Evolutionary conservation across 768 basidiomycete species (phyloP).

Genomic region (Terana coerulea): DNA sequence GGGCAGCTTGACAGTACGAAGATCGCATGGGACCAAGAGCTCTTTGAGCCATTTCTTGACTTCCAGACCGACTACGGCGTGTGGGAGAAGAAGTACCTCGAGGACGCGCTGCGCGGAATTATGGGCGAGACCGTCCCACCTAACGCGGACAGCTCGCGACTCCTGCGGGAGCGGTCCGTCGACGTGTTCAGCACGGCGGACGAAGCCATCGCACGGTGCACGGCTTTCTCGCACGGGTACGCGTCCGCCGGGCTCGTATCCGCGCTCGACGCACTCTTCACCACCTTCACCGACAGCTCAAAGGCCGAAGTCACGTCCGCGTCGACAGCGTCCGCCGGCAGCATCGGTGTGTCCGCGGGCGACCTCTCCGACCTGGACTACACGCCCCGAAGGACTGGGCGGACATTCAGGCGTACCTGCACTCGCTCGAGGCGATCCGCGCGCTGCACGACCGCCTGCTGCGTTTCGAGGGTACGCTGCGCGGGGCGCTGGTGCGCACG

Average conservation of each 20-base stretch:
- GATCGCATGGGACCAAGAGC: constrained; percentile 80
- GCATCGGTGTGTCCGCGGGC: constrained; percentile 32
- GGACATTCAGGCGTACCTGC: constrained; percentile 76
- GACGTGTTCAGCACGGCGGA: constrained; percentile 78
- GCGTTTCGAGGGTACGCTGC: constrained; percentile 69
- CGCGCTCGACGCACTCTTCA: constrained; percentile 69
- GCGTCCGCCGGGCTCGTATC: constrained; percentile 70
- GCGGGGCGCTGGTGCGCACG: constrained; percentile 52
- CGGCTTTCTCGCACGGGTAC: constrained; percentile 86
- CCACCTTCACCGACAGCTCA: constrained; percentile 65
- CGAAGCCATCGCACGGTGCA: constrained; percentile 72
- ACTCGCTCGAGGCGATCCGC: constrained; percentile 78
- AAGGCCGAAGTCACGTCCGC: constrained; percentile 44
- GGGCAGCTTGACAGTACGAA: constrained; percentile 9
- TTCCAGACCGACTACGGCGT: constrained; percentile 81
- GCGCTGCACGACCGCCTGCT: constrained; percentile 64
- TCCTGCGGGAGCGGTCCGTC: constrained; percentile 70
- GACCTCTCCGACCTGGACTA: constrained; percentile 82
- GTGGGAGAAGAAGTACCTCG: constrained; percentile 71
- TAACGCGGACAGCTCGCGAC: constrained; percentile 50
- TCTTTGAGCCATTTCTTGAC: constrained; percentile 94
- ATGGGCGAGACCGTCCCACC: constrained; percentile 38
- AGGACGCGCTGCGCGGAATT: constrained; percentile 50
- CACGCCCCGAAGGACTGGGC: constrained; percentile 85
- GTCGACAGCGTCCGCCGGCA: constrained; percentile 20